Percentiles rank a stretch among this genome's conserved stretches.
phyloP scores from a whole-genome alignment of 1,139 yeast species.

The Yamadazyma sp. region DNA sequence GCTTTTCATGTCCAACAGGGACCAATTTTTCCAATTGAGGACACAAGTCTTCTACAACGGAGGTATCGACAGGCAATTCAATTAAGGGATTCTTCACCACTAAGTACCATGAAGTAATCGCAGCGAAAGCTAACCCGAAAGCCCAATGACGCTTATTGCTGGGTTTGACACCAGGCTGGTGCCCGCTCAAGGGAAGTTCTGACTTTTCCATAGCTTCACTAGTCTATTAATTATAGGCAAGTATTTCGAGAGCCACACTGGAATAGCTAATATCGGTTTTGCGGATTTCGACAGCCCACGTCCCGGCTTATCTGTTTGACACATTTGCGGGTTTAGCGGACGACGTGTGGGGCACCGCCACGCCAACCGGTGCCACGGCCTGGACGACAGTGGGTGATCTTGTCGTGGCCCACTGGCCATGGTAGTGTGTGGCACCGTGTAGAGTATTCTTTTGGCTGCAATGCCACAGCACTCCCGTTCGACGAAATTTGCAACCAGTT shows the following conservation, averaged over 20 bases:
- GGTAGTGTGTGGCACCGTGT: too few species aligned
- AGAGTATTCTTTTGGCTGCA: too few species aligned
- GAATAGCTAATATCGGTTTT: background rate
- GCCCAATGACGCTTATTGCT: background rate
- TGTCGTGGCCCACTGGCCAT: too few species aligned
- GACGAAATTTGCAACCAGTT: too few species aligned
- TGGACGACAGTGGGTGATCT: too few species aligned
- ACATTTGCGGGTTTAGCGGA: background rate
- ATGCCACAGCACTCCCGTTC: too few species aligned
- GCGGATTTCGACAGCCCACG: conserved; percentile 1
- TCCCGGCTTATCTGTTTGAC: conserved; percentile 1
- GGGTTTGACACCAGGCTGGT: background rate
- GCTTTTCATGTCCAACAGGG: conserved; percentile 15
- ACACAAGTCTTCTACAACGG: conserved; percentile 8
- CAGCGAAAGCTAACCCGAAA: background rate
- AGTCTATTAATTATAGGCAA: too few species aligned
- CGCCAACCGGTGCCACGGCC: too few species aligned
- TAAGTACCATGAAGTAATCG: background rate
- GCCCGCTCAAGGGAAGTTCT: background rate
- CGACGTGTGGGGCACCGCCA: too few species aligned
- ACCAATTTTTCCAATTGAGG: conserved; percentile 16
- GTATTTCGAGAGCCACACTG: conserved; percentile 1
- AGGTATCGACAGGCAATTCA: background rate
- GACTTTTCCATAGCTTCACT: background rate
- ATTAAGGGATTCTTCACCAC: background rate